A percentile compares a stretch with the other conserved stretches of the same genome.
These are phyloP conservation scores for Brettanomyces sp. DNA, from an alignment of 805 yeast species.

Conservation along the genomic window DNA sequence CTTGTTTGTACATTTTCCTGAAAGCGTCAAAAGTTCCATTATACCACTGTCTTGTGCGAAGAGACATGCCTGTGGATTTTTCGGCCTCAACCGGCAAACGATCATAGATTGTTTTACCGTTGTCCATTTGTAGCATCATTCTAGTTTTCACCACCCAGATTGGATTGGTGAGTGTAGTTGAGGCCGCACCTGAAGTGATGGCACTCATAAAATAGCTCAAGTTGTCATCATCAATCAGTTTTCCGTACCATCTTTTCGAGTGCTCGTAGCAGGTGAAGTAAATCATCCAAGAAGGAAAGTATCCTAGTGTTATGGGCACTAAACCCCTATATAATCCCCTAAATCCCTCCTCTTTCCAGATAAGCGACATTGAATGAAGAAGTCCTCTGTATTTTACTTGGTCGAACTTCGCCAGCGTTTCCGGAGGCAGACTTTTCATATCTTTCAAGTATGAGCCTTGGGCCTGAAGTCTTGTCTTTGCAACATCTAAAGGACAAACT, in stretches of 20 bases:
- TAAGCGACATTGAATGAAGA: conserved; percentile 53
- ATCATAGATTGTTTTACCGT: conserved; percentile 30
- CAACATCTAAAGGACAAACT: conserved; percentile 94
- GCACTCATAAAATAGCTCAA: conserved; percentile 50
- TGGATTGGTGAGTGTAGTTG: conserved; percentile 83
- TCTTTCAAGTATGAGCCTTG: conserved; percentile 48
- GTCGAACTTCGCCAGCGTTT: conserved; percentile 10
- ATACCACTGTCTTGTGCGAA: conserved; percentile 33
- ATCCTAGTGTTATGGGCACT: conserved; percentile 87
- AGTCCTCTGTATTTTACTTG: conserved; percentile 45
- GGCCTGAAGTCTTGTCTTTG: conserved; percentile 89
- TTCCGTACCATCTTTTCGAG: conserved; percentile 40
- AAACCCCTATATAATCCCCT: conserved; percentile 83
- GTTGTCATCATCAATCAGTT: conserved; percentile 18
- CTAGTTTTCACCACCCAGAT: conserved; percentile 97
- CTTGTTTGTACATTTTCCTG: conserved; percentile 62
- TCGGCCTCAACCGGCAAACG: conserved; percentile 17
- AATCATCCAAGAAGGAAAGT: conserved; percentile 96
- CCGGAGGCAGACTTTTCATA: conserved; percentile 5
- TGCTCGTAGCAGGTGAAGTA: conserved; percentile 85
- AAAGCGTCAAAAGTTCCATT: conserved; percentile 81
- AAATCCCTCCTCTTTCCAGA: conserved; percentile 68
- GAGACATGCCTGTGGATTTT: conserved; percentile 3
- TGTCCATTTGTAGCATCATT: conserved; percentile 73
- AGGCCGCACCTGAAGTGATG: conserved; percentile 78